These are phyloP conservation scores for Monosporascus ibericus DNA, from an alignment of 2,329 filamentous ascomycete species.

Conservation along the genomic window DNA sequence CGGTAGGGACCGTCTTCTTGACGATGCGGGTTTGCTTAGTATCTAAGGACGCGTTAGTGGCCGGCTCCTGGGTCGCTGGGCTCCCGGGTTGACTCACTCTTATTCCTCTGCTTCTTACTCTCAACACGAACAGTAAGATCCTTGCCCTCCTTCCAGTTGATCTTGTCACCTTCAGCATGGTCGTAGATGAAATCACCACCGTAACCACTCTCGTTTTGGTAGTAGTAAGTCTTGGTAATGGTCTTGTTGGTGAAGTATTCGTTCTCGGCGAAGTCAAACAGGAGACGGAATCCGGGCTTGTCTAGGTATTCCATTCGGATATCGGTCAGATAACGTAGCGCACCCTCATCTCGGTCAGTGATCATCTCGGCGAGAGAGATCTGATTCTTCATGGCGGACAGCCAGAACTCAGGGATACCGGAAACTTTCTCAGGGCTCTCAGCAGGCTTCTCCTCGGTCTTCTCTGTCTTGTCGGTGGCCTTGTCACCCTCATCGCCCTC, in stretches of 20 bases:
- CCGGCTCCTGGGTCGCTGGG: too few relatives aligned
- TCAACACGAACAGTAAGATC: constrained; percentile 92
- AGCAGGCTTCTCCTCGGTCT: constrained; percentile 50
- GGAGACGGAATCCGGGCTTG: constrained; percentile 93
- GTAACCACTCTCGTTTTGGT: constrained; percentile 97
- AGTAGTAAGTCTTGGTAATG: constrained; percentile 97
- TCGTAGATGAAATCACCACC: constrained; percentile 99
- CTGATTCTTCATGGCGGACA: constrained; percentile 99
- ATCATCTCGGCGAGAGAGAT: constrained; percentile 97
- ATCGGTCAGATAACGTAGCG: constrained; percentile 82
- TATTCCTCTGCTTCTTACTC: constrained; percentile 99
- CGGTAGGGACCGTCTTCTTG: constrained; percentile 97
- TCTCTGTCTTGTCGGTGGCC: constrained; percentile 48
- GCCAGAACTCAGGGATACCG: constrained; percentile 98
- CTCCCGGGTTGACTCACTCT: constrained; percentile 59
- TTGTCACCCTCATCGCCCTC: constrained; percentile 50
- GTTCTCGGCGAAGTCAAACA: constrained; percentile 95
- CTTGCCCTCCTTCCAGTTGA: constrained; percentile 90
- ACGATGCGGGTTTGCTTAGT: constrained; percentile 99
- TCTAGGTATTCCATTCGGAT: constrained; percentile 99
- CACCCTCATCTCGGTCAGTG: constrained; percentile 92
- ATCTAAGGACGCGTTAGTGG: constrained; percentile 47
- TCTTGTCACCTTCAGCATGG: constrained; percentile 95
- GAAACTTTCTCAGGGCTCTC: constrained; percentile 48
- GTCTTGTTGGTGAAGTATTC: constrained; percentile 97